Percentiles rank a stretch among this genome's conserved stretches.
Evolutionary conservation across 108 stramenopile genomes (phyloP).

Genomic region (Cyclotella distinguenda): DNA sequence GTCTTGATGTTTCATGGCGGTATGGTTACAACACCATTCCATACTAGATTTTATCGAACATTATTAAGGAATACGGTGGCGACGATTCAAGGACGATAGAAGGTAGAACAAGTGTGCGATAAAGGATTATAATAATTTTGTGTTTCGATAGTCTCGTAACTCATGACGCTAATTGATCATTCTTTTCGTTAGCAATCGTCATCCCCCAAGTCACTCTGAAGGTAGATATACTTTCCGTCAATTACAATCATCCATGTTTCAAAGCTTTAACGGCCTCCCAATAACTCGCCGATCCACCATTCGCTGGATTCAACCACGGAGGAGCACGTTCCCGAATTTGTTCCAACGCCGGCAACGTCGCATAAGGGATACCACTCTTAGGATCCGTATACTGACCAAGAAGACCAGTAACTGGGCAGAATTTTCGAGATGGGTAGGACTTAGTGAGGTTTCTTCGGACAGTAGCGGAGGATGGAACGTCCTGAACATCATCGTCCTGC

Average conservation of each 20-base stretch:
- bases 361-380: slow-evolving; percentile 76
- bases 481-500: too few species aligned
- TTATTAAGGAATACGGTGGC: too few species aligned
- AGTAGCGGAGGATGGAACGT: too few species aligned
- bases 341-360: slow-evolving; percentile 74
- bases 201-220: not conserved
- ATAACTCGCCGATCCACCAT: slow-evolving; percentile 38
- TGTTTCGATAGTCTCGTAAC: too few species aligned
- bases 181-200: too few species aligned
- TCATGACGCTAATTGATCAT: too few species aligned
- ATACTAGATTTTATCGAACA: too few species aligned
- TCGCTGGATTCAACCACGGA: slow-evolving; percentile 69
- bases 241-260: not conserved
- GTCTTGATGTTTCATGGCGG: not conserved
- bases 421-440: slow-evolving; percentile 63
- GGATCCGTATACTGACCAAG: slow-evolving; percentile 76
- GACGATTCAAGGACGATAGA: too few species aligned
- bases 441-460: slow-evolving; percentile 12
- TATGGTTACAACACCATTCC: too few species aligned
- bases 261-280: slow-evolving; percentile 44
- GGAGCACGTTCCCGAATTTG: slow-evolving; percentile 81
- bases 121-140: too few species aligned
- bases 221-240: not conserved
- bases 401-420: slow-evolving; percentile 82
- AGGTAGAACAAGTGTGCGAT: too few species aligned